Conservation (phyloP, 108 stramenopile species). For the Discostella stelligeroides region DNA sequence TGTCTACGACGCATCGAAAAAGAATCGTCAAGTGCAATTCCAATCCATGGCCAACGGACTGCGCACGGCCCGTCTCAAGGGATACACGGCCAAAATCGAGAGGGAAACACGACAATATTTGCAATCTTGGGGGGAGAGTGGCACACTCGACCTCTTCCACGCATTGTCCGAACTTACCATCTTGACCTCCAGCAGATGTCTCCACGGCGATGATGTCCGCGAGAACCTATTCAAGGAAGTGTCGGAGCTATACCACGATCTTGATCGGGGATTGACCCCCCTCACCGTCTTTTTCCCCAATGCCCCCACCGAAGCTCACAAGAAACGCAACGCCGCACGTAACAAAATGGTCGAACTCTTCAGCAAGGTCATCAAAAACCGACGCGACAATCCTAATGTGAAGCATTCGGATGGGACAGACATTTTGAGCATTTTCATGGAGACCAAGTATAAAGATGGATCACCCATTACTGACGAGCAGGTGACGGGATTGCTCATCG, state of each 20-base stretch:
- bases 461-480: conserved; percentile 88
- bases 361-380: conserved; percentile 86
- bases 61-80: conserved; percentile 87
- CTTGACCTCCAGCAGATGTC: conserved; percentile 93
- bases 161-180: conserved; percentile 95
- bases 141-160: conserved; percentile 89
- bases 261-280: conserved; percentile 98
- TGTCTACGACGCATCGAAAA: conserved; percentile 96
- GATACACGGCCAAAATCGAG: conserved; percentile 96
- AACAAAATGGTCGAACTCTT: conserved; percentile 94
- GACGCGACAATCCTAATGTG: conserved; percentile 77
- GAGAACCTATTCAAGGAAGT: conserved; percentile 96
- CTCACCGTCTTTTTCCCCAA: conserved; percentile 97
- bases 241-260: conserved; percentile 91
- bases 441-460: conserved; percentile 98
- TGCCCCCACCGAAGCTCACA: conserved; percentile 91
- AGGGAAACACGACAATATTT: conserved; percentile 86
- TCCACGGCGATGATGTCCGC: conserved; percentile 98
- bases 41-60: conserved; percentile 95
- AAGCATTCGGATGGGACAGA: conserved; percentile 86
- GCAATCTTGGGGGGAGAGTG: conserved; percentile 70
- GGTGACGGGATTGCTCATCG: conserved; percentile 97
- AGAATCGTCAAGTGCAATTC: conserved; percentile 96
- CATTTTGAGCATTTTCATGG: conserved; percentile 96
- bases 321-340: conserved; percentile 80